phyloP scores from a whole-genome alignment of 441 rosid species.

The Rhodomyrtus psidioides region DNA sequence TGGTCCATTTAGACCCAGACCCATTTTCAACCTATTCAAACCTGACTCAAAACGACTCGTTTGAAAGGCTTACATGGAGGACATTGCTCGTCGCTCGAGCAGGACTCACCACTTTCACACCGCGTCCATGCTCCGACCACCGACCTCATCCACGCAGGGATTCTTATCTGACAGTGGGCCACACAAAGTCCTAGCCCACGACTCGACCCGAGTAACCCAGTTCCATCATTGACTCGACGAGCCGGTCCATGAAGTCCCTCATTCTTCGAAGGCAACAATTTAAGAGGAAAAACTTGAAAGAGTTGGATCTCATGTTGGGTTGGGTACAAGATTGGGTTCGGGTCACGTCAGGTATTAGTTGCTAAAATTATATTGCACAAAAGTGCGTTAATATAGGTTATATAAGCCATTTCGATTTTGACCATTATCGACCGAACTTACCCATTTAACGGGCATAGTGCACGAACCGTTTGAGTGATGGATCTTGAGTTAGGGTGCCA shows the following conservation, averaged over 20 bases:
- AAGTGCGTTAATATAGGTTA: not conserved
- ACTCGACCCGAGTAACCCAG: not conserved
- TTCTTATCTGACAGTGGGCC: not conserved
- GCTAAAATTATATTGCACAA: not conserved
- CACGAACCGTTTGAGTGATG: not conserved
- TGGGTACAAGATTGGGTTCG: accelerated
- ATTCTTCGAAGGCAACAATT: not conserved
- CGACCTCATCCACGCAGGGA: not conserved
- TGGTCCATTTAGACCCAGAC: not conserved
- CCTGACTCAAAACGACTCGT: not conserved
- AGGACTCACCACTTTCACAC: not conserved
- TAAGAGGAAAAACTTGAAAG: not conserved
- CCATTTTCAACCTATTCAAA: not conserved
- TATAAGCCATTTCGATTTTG: accelerated
- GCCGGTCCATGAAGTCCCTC: not conserved
- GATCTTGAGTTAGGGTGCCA: not conserved
- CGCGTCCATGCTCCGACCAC: no score
- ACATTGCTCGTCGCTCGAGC: not conserved
- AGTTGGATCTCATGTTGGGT: not conserved
- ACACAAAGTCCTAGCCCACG: not conserved
- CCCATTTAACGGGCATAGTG: accelerated
- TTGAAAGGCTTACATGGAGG: not conserved
- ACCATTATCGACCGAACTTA: accelerated
- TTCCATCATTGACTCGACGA: not conserved
- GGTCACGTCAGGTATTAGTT: not conserved